phyloP scores from a whole-genome alignment of 2,329 filamentous ascomycete species.

The Arachnomyces sp. region DNA sequence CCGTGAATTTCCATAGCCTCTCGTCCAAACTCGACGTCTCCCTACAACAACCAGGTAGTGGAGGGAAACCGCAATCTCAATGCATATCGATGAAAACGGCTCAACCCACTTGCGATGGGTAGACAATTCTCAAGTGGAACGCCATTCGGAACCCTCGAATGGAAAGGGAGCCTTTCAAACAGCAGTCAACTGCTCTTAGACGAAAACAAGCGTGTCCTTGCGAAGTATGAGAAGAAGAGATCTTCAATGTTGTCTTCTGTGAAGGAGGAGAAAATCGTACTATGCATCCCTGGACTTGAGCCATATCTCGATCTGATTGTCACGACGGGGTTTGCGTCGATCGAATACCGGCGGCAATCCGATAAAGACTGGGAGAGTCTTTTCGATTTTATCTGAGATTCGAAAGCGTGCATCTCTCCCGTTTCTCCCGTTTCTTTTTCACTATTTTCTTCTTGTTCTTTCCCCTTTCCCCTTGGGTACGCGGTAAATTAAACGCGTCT shows the following conservation, averaged over 20 bases:
- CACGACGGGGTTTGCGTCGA: conserved; percentile 8
- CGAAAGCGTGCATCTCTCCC: too few species aligned
- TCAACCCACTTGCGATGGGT: conserved; percentile 7
- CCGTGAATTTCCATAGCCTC: conserved; percentile 10
- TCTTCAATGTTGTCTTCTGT: conserved; percentile 4
- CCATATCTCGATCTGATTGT: conserved; percentile 12
- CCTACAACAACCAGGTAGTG: background rate
- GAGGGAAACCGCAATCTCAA: background rate
- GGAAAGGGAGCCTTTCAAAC: conserved; percentile 9
- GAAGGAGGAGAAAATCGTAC: conserved; percentile 3
- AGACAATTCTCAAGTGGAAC: conserved; percentile 9
- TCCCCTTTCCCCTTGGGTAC: too few species aligned
- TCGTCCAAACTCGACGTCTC: conserved; percentile 12
- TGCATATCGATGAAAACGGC: conserved; percentile 10
- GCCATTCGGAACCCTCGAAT: conserved; percentile 10
- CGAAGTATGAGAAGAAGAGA: conserved; percentile 9
- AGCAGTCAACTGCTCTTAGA: conserved; percentile 11
- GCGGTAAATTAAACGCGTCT: too few species aligned
- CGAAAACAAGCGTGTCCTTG: conserved; percentile 7
- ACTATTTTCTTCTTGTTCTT: too few species aligned
- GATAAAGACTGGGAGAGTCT: conserved; percentile 3
- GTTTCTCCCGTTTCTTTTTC: too few species aligned
- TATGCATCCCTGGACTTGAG: conserved; percentile 7
- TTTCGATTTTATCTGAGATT: too few species aligned
- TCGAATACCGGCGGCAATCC: conserved; percentile 9